A percentile compares a stretch with the other conserved stretches of the same genome.
Evolutionary conservation across 129 eudicot genomes (phyloP).

Genomic region (Tagetes erecta): DNA sequence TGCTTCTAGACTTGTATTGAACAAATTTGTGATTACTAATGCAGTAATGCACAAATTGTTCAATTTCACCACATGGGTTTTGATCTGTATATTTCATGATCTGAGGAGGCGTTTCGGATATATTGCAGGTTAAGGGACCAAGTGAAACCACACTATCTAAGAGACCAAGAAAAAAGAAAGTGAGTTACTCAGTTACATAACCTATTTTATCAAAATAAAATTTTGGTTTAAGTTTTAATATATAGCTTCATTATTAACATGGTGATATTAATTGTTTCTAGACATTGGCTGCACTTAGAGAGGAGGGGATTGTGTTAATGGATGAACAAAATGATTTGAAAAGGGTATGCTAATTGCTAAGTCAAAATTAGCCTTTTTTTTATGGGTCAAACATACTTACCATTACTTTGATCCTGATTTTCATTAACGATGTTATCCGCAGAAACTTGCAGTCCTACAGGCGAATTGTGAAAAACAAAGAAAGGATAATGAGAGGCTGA

Average conservation of each 20-base stretch:
- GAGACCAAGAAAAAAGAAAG: constrained; percentile 62
- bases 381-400: constrained; percentile 14
- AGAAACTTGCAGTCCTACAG: constrained; percentile 38
- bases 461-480: constrained; percentile 36
- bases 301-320: constrained; percentile 33
- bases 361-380: not conserved
- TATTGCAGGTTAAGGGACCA: constrained; percentile 33
- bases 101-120: not conserved
- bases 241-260: not conserved
- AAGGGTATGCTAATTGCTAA: constrained; percentile 20
- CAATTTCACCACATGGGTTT: constrained; percentile 11
- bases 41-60: not conserved
- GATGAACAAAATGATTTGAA: constrained; percentile 39
- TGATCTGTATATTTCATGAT: not conserved
- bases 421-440: not conserved
- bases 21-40: constrained; percentile 10
- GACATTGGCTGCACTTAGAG: constrained; percentile 45
- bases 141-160: constrained; percentile 41
- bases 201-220: not conserved
- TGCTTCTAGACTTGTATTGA: too few species aligned
- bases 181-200: constrained; percentile 30
- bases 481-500: constrained; percentile 34
- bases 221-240: not conserved
- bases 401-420: constrained; percentile 23
- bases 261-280: constrained; percentile 10